A percentile compares a stretch with the other conserved stretches of the same genome.
phyloP scores from a whole-genome alignment of 2,329 filamentous ascomycete species.

The Grosmannia serpens region DNA sequence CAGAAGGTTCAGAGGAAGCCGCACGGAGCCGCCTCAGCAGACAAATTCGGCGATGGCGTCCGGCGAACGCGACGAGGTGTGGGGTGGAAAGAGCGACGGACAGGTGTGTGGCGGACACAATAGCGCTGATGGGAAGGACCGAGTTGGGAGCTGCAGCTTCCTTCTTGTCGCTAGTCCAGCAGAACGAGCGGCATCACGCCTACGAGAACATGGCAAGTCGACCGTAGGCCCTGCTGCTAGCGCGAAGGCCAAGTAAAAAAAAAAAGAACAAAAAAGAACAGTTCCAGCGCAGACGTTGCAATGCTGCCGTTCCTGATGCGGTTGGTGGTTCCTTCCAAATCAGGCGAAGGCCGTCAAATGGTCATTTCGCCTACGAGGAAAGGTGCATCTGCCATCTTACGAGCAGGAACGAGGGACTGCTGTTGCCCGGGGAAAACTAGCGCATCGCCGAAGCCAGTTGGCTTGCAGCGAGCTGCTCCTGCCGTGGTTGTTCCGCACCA shows the following conservation, averaged over 20 bases:
- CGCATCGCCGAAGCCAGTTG: neutral
- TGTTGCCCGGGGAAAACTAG: neutral
- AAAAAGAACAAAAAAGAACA: neutral
- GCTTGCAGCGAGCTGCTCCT: neutral
- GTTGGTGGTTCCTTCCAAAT: neutral
- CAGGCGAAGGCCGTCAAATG: neutral
- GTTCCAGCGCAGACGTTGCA: neutral
- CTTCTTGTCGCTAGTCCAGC: neutral
- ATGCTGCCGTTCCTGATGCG: neutral
- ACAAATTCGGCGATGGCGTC: neutral
- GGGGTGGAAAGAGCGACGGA: neutral
- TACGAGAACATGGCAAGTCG: too few species aligned
- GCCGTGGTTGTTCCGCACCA: neutral
- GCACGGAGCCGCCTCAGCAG: neutral
- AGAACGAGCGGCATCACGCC: too few species aligned
- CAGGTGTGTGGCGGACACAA: neutral
- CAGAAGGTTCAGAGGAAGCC: neutral
- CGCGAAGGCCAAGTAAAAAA: neutral
- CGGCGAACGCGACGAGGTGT: neutral
- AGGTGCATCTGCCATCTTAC: neutral
- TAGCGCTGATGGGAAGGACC: neutral
- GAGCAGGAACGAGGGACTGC: neutral
- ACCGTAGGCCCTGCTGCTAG: too few species aligned
- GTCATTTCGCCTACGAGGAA: neutral
- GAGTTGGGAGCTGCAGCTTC: slow-evolving; percentile 2